Conservation (phyloP, 768 basidiomycete species). For the Lanmaoa rubissima region DNA sequence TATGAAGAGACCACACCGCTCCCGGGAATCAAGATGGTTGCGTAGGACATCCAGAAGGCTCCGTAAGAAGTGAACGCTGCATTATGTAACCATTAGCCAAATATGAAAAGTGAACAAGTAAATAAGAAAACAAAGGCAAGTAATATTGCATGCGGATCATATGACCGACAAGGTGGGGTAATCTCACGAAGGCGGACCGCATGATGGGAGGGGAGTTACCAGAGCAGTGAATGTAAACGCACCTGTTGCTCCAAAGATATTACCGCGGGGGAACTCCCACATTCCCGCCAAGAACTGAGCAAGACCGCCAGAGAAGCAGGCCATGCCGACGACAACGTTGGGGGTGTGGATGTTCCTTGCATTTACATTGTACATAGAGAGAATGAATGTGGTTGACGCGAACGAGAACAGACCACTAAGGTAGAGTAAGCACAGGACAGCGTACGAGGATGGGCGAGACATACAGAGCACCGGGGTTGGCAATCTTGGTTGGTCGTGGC, state of each 20-base stretch:
- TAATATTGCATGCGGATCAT: not conserved
- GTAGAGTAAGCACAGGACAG: not conserved
- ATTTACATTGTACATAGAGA: slow-evolving; percentile 69
- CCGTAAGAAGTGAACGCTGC: slow-evolving; percentile 81
- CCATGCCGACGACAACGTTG: slow-evolving; percentile 85
- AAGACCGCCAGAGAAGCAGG: slow-evolving; percentile 79
- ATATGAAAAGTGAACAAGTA: not conserved
- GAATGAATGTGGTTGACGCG: slow-evolving; percentile 78
- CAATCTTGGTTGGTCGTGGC: slow-evolving; percentile 40
- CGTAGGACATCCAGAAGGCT: slow-evolving; percentile 87
- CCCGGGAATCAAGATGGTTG: slow-evolving; percentile 66
- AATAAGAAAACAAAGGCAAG: not conserved
- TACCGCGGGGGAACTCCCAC: slow-evolving; percentile 78
- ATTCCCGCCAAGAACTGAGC: slow-evolving; percentile 86
- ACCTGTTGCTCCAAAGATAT: slow-evolving; percentile 74
- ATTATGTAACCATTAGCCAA: not conserved
- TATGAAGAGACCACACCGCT: slow-evolving; percentile 63
- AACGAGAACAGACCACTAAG: slow-evolving; percentile 76
- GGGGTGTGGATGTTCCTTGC: slow-evolving; percentile 52
- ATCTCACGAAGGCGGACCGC: not conserved
- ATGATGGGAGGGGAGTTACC: not conserved
- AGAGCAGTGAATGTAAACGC: slow-evolving; percentile 19
- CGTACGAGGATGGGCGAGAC: not conserved
- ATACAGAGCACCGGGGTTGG: slow-evolving; percentile 50
- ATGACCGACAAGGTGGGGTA: not conserved